Evolutionary conservation across 306 rosid species (phyloP), one percentile per base, ranked within the genome.

Genomic region (Dalbergia oliveri): DNA sequence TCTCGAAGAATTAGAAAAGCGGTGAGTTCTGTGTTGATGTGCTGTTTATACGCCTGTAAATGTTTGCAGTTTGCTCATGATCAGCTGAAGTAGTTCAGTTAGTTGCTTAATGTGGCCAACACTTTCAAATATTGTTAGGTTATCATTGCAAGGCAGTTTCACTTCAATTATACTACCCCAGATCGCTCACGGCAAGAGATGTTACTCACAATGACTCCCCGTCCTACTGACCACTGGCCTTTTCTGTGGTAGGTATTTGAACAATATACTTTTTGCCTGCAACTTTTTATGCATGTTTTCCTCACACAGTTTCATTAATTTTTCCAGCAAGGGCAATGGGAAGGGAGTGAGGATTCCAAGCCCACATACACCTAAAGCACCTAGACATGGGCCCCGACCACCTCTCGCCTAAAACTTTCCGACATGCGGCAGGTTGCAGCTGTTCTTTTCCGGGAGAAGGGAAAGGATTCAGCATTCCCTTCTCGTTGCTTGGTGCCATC

Each of bases 391-490:
- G 10, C 98, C 94, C 8, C 87, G 98, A 16, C 97, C 97, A 44
- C 98, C 94, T 95, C 98, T 83, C 98, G 98, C 44, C 93, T 93
- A 35, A 91, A 90, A 87, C 78, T 88, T 59, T 88, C 97, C 2
- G 99, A 95, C 85, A 80, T 93, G 91, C 84, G 97, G 62, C 98
- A 93, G 79, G 94, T 95, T 82, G 91, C 99, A 13, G 96, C 97
- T 61, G 99, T 90, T 83, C 98, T 95, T 45, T 95, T 95, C 82
- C 94, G 60, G 60, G 60, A 54, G 21, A 54, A 50, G 57, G 57
- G 57, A 15, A 50, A 88, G 50, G 99, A 95, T 60, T 78, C 96
- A 49, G 82, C 92, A 43, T 86, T 90, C 37, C 91, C 96, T 71
- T 54, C 99, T 4, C 90, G 87, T 33, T 90, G 97, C 85, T 79